Conservation (phyloP, 2,329 filamentous ascomycete genomes). For the Aspergillus brunneoviolaceus region DNA sequence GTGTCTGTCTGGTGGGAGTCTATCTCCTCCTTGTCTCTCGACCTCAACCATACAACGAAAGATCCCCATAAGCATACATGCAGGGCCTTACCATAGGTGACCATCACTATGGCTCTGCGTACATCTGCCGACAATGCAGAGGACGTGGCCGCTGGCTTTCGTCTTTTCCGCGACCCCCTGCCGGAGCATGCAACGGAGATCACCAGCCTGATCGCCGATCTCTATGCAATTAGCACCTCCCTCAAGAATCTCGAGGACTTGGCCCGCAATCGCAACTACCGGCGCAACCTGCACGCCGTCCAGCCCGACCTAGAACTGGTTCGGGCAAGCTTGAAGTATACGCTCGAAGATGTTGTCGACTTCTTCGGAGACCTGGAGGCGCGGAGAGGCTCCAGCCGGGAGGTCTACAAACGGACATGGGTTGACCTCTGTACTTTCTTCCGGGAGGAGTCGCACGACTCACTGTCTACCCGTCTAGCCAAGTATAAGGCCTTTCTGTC, state of each 20-base stretch:
- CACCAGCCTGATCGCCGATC: conserved; percentile 53
- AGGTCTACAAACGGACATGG: conserved; percentile 53
- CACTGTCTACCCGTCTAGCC: conserved; percentile 49
- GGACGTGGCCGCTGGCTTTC: conserved; percentile 53
- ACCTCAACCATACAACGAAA: not conserved
- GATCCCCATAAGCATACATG: conserved; percentile 5
- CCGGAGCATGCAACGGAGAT: conserved; percentile 54
- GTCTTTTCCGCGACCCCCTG: conserved; percentile 51
- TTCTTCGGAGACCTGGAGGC: conserved; percentile 45
- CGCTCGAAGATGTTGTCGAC: conserved; percentile 51
- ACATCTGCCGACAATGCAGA: conserved; percentile 51
- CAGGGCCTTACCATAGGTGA: conserved; percentile 14
- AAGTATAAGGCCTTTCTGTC: conserved; percentile 53
- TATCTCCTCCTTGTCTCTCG: not conserved
- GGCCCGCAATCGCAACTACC: conserved; percentile 42
- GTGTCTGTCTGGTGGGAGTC: not conserved
- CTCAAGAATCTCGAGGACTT: conserved; percentile 51
- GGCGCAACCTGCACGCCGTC: conserved; percentile 41
- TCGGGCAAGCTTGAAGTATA: conserved; percentile 51
- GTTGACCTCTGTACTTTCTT: conserved; percentile 49
- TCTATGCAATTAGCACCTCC: conserved; percentile 55
- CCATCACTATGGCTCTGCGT: conserved; percentile 41
- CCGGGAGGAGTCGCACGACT: conserved; percentile 47
- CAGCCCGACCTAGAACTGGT: conserved; percentile 50
- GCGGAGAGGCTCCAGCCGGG: conserved; percentile 24